A percentile compares a stretch with the other conserved stretches of the same genome.
These are phyloP conservation scores for Batkoa obscura DNA, from an alignment of 371 early-diverging fungal genomes.

Conservation along the genomic window DNA sequence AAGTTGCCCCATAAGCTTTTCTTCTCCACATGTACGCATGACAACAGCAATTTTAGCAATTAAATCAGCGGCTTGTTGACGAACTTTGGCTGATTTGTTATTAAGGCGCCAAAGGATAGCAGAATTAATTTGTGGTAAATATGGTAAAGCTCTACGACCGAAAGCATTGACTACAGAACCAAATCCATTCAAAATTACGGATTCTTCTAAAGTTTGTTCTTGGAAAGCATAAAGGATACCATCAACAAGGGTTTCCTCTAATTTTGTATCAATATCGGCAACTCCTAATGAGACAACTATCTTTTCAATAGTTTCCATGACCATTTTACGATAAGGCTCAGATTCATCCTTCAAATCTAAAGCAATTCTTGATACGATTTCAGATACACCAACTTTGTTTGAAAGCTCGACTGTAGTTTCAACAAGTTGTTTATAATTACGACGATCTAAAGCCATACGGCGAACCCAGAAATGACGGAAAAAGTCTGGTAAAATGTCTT, in stretches of 20 bases:
- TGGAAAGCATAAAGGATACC: conserved; percentile 94
- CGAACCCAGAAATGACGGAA: conserved; percentile 95
- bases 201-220: conserved; percentile 81
- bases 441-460: conserved; percentile 86
- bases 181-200: conserved; percentile 84
- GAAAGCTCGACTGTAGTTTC: conserved; percentile 92
- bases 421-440: conserved; percentile 79
- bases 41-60: conserved; percentile 85
- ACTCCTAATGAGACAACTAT: conserved; percentile 63
- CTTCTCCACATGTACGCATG: conserved; percentile 86
- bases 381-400: conserved; percentile 79
- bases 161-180: conserved; percentile 84
- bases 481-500: conserved; percentile 82
- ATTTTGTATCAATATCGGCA: conserved; percentile 72
- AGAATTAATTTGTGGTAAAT: conserved; percentile 79
- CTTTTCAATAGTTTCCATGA: conserved; percentile 84
- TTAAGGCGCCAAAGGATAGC: conserved; percentile 91
- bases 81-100: conserved; percentile 88
- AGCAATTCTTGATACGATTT: conserved; percentile 67
- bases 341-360: conserved; percentile 88
- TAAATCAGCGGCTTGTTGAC: conserved; percentile 93
- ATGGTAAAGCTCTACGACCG: conserved; percentile 74
- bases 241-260: conserved; percentile 85
- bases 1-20: conserved; percentile 81
- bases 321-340: conserved; percentile 90